Base-by-base conservation (phyloP, 805 yeast species). In the Pichia scutulata region DNA sequence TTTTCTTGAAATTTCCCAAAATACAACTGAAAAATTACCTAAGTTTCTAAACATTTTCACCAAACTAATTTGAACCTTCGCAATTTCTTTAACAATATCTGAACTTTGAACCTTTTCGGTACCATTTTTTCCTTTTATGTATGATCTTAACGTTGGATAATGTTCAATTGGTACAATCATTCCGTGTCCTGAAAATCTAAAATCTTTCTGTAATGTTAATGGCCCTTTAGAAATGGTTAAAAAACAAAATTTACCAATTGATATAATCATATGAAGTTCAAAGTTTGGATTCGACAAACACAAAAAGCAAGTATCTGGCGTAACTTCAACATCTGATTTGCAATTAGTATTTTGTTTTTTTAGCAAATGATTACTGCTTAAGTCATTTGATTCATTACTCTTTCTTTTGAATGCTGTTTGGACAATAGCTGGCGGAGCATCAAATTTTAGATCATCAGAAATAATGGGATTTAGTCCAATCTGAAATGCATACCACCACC, bases 191-290 rank as follows among this genome's bases (percentile, higher is more conserved):
- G 95, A 78, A 59, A 86, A 82, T 9, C 71, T 68, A 4, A 75
- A 65, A 10, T 52, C 50, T 12, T 63, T 66, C 0, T 83, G 78
- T 25, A 74, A 66, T 1, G 86, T 78, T 19, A 89, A 66, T 0
- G 97, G 97, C 0, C 97, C 97, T 60, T 86, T 89, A 0, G 96
- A 95, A 16, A 82, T 72, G 0, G 97, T 83, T 51, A 89, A 46
- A 62, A 89, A 89, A 0, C 80, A 68, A 43, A 71, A 70, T 13
- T 75, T 74, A 0, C 87, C 92, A 47, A 90, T 84, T 0, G 93
- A 78, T 0, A 89, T 74, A 13, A 89, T 78, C 84, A 90, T 80
- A 63, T 89, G 95, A 2, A 86, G 72, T 55, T 84, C 90, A 7
- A 86, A 74, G 14, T 81, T 76, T 0, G 95, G 86, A 59, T 87